A percentile compares a stretch with the other conserved stretches of the same genome.
Evolutionary conservation across 2,329 filamentous ascomycete genomes (phyloP).

Genomic region (Penicillium crustosum): DNA sequence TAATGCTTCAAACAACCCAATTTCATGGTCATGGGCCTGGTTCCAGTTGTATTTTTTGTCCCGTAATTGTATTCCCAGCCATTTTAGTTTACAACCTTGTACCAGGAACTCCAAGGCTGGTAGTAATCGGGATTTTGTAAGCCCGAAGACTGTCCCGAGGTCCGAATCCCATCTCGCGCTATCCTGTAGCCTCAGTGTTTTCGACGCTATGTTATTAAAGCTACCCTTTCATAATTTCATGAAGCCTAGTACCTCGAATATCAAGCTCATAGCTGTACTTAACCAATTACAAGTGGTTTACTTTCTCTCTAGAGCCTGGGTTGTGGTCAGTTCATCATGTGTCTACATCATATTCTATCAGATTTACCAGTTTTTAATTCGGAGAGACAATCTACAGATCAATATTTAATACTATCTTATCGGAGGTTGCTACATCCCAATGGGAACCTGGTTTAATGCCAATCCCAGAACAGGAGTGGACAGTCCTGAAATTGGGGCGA

Average conservation of each 20-base stretch:
- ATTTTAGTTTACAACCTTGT: no score
- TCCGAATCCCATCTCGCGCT: neutral
- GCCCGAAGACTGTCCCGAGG: slow-evolving; percentile 1
- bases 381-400: neutral
- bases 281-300: no score
- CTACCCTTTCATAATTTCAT: neutral
- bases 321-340: neutral
- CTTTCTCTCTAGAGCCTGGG: no score
- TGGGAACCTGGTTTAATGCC: fast-evolving
- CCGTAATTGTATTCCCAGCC: neutral
- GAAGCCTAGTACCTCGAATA: neutral
- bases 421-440: no score
- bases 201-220: neutral
- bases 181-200: neutral
- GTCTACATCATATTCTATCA: neutral
- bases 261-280: neutral
- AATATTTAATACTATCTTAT: neutral
- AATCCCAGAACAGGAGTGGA: neutral
- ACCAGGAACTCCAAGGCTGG: no score
- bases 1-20: slow-evolving; percentile 40
- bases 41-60: neutral
- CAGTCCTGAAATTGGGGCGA: neutral
- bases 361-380: neutral
- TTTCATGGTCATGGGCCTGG: slow-evolving; percentile 12
- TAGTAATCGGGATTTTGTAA: neutral